Percentiles rank a stretch among this genome's conserved stretches.
Conservation (phyloP, 768 basidiomycete species). For the Tremella fuciformis region DNA sequence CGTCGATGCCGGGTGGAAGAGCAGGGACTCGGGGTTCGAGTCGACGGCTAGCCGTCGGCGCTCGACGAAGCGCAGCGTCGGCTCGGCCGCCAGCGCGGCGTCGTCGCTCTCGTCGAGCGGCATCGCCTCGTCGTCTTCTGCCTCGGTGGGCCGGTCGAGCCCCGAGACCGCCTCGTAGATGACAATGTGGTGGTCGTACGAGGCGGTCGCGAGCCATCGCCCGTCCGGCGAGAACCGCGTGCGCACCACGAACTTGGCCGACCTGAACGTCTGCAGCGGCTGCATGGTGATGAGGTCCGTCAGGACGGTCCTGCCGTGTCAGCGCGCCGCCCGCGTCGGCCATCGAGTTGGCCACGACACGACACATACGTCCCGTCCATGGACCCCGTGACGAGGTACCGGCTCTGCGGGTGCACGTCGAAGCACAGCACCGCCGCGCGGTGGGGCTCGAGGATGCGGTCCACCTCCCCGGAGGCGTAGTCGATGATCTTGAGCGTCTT, state of each 20-base stretch:
- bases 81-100: conserved; percentile 35
- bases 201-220: conserved; percentile 42
- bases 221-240: conserved; percentile 42
- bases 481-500: conserved; percentile 45
- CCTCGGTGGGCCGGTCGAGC: conserved; percentile 1
- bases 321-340: conserved; percentile 17
- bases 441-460: conserved; percentile 38
- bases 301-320: conserved; percentile 25
- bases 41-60: conserved; percentile 32
- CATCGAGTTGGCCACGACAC: neutral
- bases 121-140: conserved; percentile 14
- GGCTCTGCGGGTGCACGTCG: conserved; percentile 38
- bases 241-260: conserved; percentile 44
- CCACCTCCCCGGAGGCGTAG: conserved; percentile 42
- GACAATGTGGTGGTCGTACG: conserved; percentile 44
- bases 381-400: conserved; percentile 48
- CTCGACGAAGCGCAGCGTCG: conserved; percentile 35
- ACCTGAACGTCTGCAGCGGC: conserved; percentile 43
- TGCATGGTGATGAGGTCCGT: conserved; percentile 46
- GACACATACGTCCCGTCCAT: conserved; percentile 43
- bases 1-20: conserved; percentile 36
- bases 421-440: conserved; percentile 45
- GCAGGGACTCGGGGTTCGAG: conserved; percentile 46
- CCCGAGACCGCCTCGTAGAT: conserved; percentile 29
- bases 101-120: conserved; percentile 43